Percentiles rank a stretch among this genome's conserved stretches.
Conservation (phyloP, 2,329 filamentous ascomycete genomes). For the Onygenales sp. region DNA sequence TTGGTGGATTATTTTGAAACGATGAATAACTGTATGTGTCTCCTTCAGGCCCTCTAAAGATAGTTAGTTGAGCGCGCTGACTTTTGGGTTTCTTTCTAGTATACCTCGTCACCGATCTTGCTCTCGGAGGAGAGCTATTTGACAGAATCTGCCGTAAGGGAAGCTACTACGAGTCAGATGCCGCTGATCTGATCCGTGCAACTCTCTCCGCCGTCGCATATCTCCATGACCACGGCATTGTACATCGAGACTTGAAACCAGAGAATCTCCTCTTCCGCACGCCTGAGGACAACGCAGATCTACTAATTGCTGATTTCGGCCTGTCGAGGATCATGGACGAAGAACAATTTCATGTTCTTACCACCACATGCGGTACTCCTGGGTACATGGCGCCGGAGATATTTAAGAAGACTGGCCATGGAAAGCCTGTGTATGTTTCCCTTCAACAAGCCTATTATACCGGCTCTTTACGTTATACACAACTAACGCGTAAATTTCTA, state of each 20-base stretch:
- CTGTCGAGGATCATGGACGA: conserved; percentile 97
- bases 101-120: conserved; percentile 94
- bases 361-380: conserved; percentile 93
- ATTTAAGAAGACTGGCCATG: conserved; percentile 96
- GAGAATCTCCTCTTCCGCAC: conserved; percentile 96
- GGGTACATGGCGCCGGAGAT: conserved; percentile 99
- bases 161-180: conserved; percentile 96
- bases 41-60: neutral
- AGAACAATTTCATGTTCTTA: conserved; percentile 94
- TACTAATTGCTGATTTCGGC: conserved; percentile 95
- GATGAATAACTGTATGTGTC: conserved; percentile 75
- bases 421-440: conserved; percentile 72
- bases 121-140: conserved; percentile 91
- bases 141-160: conserved; percentile 98
- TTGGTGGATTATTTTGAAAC: conserved; percentile 99
- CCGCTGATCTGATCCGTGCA: conserved; percentile 86
- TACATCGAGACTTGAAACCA: conserved; percentile 94
- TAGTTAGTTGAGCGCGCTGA: neutral
- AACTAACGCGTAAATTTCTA: neutral
- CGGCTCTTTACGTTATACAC: neutral
- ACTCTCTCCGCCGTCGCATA: conserved; percentile 97
- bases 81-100: conserved; percentile 37
- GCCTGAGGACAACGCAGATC: conserved; percentile 92
- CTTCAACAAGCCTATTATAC: neutral
- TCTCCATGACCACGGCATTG: conserved; percentile 95